phyloP scores from a whole-genome alignment of 208 protist species.

The Wallacemonas sp. region DNA sequence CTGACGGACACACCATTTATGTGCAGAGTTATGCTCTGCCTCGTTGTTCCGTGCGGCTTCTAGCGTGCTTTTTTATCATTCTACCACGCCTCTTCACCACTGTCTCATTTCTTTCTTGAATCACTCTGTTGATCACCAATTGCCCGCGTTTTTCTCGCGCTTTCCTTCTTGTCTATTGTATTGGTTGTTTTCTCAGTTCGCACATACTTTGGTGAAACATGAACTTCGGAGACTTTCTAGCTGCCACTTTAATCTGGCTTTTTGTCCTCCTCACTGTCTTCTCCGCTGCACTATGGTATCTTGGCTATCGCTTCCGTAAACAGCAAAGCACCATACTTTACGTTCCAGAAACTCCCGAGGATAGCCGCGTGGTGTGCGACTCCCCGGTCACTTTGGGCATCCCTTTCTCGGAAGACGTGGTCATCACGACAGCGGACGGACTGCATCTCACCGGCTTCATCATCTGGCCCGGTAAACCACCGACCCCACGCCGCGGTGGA shows the following conservation, averaged over 20 bases:
- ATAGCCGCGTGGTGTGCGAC: constrained; percentile 58
- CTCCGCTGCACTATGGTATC: constrained; percentile 22
- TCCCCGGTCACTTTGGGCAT: constrained; percentile 55
- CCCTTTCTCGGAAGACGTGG: constrained; percentile 54
- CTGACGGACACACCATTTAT: too few relatives aligned
- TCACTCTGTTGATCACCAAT: neutral
- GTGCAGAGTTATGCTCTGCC: too few relatives aligned
- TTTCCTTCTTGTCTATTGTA: constrained; percentile 11
- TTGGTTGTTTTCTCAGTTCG: constrained; percentile 10
- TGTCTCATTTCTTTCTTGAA: constrained; percentile 10
- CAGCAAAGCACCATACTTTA: constrained; percentile 73
- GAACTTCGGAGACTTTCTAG: constrained; percentile 17
- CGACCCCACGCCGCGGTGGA: constrained; percentile 4
- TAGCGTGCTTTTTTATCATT: too few relatives aligned
- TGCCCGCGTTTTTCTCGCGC: neutral
- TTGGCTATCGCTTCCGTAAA: constrained; percentile 32
- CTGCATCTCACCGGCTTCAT: constrained; percentile 73
- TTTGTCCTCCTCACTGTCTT: constrained; percentile 10
- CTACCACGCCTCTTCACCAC: constrained; percentile 14
- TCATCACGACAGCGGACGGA: constrained; percentile 65
- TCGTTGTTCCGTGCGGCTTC: too few relatives aligned
- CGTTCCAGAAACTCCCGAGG: constrained; percentile 54
- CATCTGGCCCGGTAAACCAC: constrained; percentile 53
- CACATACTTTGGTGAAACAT: too few relatives aligned
- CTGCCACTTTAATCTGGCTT: constrained; percentile 17